Evolutionary conservation across 192 early-diverging fungal species (phyloP).

Genomic region (Entophlyctis luteolus): DNA sequence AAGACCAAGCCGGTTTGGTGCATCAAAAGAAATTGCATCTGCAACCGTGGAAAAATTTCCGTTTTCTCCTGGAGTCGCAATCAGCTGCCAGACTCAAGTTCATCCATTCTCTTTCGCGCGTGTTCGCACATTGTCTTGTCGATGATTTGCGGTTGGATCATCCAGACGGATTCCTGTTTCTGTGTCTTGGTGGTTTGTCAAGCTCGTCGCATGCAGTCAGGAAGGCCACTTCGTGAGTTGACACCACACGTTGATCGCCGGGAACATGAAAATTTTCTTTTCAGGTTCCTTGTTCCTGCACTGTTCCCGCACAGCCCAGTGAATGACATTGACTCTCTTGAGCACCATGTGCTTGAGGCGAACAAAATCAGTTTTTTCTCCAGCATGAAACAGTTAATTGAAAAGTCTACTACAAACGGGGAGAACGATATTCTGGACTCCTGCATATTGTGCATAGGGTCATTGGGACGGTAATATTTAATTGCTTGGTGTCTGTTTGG

Average conservation of each 20-base stretch:
- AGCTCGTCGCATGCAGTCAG: background rate
- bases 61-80: conserved; percentile 13
- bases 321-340: conserved; percentile 5
- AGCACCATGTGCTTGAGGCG: conserved; percentile 1
- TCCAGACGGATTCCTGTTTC: background rate
- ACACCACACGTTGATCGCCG: background rate
- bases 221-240: conserved; percentile 2
- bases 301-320: conserved; percentile 9
- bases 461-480: conserved; percentile 3
- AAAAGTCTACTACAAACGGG: background rate
- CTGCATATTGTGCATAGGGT: conserved; percentile 10
- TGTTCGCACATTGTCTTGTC: background rate
- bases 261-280: background rate
- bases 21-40: conserved; percentile 1
- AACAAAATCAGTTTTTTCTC: conserved; percentile 12
- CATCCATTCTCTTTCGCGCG: background rate
- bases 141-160: conserved; percentile 1
- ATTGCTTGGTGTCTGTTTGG: background rate
- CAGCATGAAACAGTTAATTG: conserved; percentile 9
- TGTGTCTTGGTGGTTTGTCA: background rate
- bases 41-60: conserved; percentile 8
- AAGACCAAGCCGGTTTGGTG: background rate
- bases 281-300: conserved; percentile 1
- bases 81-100: background rate
- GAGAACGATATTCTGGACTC: background rate